Evolutionary conservation across 129 eudicot species (phyloP).

Genomic region (Lactuca sativa): DNA sequence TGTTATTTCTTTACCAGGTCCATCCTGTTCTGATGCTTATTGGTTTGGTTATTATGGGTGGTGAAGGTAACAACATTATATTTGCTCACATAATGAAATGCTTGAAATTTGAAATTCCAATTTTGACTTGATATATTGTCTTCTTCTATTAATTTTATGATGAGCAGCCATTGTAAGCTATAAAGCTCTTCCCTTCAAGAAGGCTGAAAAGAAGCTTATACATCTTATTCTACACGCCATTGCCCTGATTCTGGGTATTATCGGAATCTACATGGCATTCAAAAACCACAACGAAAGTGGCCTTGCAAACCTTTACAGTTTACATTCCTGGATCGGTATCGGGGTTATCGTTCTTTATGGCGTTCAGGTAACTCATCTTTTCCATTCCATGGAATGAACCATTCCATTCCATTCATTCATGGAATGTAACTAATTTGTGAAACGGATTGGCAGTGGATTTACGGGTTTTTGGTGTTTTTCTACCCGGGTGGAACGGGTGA

Average conservation of each 20-base stretch:
- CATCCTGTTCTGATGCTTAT: constrained; percentile 96
- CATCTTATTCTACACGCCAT: constrained; percentile 84
- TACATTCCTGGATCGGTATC: constrained; percentile 97
- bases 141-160: background rate
- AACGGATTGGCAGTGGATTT: constrained; percentile 68
- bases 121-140: background rate
- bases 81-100: background rate
- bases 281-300: constrained; percentile 84
- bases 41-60: constrained; percentile 89
- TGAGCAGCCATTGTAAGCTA: constrained; percentile 83
- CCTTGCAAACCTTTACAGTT: constrained; percentile 84
- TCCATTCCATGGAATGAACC: background rate
- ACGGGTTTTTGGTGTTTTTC: constrained; percentile 84
- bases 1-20: constrained; percentile 46
- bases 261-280: constrained; percentile 85
- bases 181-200: constrained; percentile 74
- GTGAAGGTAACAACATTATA: constrained; percentile 70
- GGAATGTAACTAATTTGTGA: constrained; percentile 10
- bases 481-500: constrained; percentile 76
- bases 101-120: too few species aligned
- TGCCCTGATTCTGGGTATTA: constrained; percentile 82
- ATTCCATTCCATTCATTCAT: background rate
- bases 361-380: constrained; percentile 61
- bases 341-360: constrained; percentile 76
- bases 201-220: constrained; percentile 80